Evolutionary conservation across 2,329 filamentous ascomycete species (phyloP), one percentile per base, ranked within the genome.

Genomic region (Akanthomyces muscarius): DNA sequence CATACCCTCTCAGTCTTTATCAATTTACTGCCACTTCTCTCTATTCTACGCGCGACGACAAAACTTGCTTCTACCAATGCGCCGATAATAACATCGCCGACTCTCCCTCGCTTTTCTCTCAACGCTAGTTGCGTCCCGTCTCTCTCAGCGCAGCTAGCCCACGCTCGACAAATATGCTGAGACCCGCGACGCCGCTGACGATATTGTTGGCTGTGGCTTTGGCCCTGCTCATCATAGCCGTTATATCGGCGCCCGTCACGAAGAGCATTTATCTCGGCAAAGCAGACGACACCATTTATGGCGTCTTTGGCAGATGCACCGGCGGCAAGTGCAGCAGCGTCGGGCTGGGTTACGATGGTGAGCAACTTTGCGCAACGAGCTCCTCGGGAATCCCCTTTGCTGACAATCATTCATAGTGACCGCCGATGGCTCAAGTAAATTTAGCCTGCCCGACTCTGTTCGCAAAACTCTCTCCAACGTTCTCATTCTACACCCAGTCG

Each of bases 191-290:
- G 65, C 94, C 95, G 69, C 81, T 99, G 73, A 88, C 93, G 69
- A 81, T 97, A 69, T 80, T 98, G 74, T 89, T 98, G 71, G 85
- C 96, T 66, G 83, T 85, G 71, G 92, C 94, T 68, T 97, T 99
- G 76, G 89, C 83, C 66, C 81, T 98, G 66, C 83, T 98, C 59
- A 81, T 98, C 53, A 82, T 99, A 45, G 91, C 92, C 53, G 91
- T 93, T 45, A 79, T 99, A n/a, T 97, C 94, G 1, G 93, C 92
- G 0, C 95, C 95, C 21, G 87, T 99, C 68, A 89, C 98, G 73
- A 87, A 89, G 72, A 84, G 82, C 30, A 96, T 99, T 53, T 91
- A 92, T 11, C 82, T 99, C 48, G 93, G 90, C 44, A 87, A 86
- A 59, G 94, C 88, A 72, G 78, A 88, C 48, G 87, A 89, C 69